A percentile compares a stretch with the other conserved stretches of the same genome.
Conservation (phyloP, 345 rosid genomes). For the Psidium guajava region DNA sequence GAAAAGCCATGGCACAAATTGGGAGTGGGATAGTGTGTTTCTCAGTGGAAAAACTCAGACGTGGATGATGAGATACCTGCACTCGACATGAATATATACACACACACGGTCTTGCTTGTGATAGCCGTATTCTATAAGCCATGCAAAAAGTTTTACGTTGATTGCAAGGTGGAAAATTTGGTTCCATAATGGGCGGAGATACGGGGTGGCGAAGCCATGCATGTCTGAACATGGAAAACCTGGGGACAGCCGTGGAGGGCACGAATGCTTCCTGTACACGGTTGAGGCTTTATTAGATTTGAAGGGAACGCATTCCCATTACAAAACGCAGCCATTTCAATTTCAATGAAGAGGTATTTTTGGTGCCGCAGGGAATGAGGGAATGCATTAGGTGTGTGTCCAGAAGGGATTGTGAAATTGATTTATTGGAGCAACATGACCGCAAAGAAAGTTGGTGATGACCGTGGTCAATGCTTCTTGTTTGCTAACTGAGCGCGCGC, state of each 20-base stretch:
- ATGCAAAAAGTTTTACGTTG: background rate
- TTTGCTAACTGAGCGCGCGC: background rate
- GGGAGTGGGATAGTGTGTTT: background rate
- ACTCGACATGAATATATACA: background rate
- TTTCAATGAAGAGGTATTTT: no score
- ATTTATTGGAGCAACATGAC: background rate
- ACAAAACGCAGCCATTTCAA: no score
- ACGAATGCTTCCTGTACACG: no score
- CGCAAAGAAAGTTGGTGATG: background rate
- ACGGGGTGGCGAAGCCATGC: background rate
- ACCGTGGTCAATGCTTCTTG: background rate
- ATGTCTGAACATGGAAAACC: no score
- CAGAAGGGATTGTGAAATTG: background rate
- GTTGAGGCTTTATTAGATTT: no score
- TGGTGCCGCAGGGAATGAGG: no score
- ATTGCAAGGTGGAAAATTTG: background rate
- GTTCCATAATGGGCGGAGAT: background rate
- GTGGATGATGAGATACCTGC: background rate
- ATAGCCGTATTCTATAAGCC: background rate
- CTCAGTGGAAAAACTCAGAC: no score
- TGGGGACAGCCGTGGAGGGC: no score
- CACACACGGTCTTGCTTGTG: background rate
- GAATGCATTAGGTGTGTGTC: no score
- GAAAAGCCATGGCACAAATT: background rate
- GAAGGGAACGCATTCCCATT: no score